Conservation (phyloP, 2,329 filamentous ascomycete genomes). For the Cercospora citrullina region DNA sequence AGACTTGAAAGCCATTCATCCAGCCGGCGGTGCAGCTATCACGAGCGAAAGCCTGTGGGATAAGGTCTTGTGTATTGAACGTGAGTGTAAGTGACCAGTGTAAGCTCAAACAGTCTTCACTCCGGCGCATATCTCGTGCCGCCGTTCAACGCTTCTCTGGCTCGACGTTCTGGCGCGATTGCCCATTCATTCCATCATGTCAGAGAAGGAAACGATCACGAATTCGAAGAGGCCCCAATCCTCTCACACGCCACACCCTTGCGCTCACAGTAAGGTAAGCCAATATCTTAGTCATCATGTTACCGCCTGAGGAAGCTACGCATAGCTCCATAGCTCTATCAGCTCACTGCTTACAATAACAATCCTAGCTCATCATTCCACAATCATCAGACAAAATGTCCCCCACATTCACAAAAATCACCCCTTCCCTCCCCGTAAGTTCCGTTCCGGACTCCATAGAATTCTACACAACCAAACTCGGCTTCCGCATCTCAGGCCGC, state of each 20-base stretch:
- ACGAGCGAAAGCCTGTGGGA: background rate
- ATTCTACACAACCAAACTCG: constrained; percentile 18
- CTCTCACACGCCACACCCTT: too few relatives aligned
- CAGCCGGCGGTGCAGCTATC: too few relatives aligned
- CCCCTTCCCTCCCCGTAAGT: constrained; percentile 16
- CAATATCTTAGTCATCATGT: background rate
- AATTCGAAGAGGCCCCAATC: too few relatives aligned
- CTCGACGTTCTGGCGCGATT: too few relatives aligned
- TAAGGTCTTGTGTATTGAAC: background rate
- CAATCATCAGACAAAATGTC: background rate
- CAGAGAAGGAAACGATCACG: too few relatives aligned
- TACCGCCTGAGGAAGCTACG: background rate
- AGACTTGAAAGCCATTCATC: too few relatives aligned
- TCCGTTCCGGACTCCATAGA: constrained; percentile 13
- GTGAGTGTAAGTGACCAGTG: background rate
- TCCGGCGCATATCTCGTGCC: too few relatives aligned
- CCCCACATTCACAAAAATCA: constrained; percentile 12
- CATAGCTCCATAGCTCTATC: background rate
- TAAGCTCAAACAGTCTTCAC: background rate
- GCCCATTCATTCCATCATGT: too few relatives aligned
- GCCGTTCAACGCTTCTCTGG: too few relatives aligned
- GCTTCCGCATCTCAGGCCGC: constrained; percentile 14
- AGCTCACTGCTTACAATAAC: background rate
- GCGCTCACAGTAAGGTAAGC: background rate
- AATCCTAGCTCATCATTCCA: background rate